A percentile compares a stretch with the other conserved stretches of the same genome.
Conservation (phyloP, 140 eudicot species). For the Senecio squalidus region DNA sequence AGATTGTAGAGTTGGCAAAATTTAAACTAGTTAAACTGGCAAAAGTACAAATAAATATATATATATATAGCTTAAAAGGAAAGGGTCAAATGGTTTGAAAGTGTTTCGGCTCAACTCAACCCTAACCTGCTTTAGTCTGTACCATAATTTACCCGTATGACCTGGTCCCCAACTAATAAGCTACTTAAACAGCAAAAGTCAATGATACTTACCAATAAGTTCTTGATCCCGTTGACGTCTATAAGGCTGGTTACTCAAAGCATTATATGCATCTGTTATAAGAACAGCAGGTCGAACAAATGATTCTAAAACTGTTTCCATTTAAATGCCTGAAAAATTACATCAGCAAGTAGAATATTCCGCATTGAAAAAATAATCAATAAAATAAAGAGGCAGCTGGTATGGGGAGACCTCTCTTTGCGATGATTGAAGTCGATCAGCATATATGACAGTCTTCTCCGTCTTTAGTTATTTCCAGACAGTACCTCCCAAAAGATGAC, state of each 20-base stretch:
- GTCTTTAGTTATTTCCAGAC: slow-evolving; percentile 89
- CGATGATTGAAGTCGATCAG: slow-evolving; percentile 96
- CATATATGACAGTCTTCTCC: slow-evolving; percentile 92
- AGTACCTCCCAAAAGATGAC: slow-evolving; percentile 93
- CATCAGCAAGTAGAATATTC: slow-evolving; percentile 7
- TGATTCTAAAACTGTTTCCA: slow-evolving; percentile 88
- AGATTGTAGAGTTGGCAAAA: too few species aligned
- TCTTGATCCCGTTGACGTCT: slow-evolving; percentile 98
- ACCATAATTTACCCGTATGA: too few species aligned
- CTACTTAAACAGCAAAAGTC: too few species aligned
- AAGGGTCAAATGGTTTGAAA: too few species aligned
- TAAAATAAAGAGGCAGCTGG: slow-evolving; percentile 11
- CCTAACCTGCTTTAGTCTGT: too few species aligned
- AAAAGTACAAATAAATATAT: too few species aligned
- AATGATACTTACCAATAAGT: slow-evolving; percentile 60
- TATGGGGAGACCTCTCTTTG: slow-evolving; percentile 63
- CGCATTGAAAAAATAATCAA: background rate
- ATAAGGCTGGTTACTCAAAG: slow-evolving; percentile 80
- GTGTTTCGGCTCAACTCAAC: too few species aligned
- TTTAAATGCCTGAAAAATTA: slow-evolving; percentile 70
- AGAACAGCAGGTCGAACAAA: slow-evolving; percentile 94
- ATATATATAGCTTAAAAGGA: too few species aligned
- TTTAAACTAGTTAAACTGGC: too few species aligned
- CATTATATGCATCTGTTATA: slow-evolving; percentile 94
- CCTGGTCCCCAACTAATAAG: background rate